Evolutionary conservation across 257 asterid genomes (phyloP).

Genomic region (Knoxia roxburghii): DNA sequence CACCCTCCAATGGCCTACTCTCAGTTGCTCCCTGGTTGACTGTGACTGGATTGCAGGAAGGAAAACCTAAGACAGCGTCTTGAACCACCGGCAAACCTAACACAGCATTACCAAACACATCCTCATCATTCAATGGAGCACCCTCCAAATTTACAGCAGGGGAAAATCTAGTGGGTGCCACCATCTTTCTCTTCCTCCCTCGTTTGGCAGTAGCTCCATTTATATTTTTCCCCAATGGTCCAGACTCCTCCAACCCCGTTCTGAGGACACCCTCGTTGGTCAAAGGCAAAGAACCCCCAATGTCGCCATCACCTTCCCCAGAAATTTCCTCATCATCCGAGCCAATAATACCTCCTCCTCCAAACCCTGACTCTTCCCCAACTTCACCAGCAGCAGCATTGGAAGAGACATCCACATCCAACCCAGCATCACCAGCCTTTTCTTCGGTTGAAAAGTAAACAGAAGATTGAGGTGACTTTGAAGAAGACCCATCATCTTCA

Average conservation of each 20-base stretch:
- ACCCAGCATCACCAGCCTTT: neutral
- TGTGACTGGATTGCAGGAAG: neutral
- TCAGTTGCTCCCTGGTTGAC: slow-evolving; percentile 1
- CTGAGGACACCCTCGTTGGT: neutral
- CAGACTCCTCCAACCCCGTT: slow-evolving; percentile 5
- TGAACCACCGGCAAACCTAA: neutral
- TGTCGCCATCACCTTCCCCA: neutral
- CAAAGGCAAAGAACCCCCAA: neutral
- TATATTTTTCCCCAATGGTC: neutral
- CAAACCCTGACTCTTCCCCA: neutral
- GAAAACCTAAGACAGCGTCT: neutral
- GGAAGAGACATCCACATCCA: neutral
- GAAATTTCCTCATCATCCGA: neutral
- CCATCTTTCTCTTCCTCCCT: slow-evolving; percentile 2
- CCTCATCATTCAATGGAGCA: neutral
- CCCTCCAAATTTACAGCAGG: neutral
- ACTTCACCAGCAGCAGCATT: slow-evolving; percentile 15
- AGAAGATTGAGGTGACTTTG: slow-evolving; percentile 14
- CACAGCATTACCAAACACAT: neutral
- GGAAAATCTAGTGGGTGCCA: neutral
- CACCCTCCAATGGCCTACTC: neutral
- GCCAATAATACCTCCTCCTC: slow-evolving; percentile 3
- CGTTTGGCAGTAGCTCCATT: neutral
- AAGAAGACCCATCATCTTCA: slow-evolving; percentile 16
- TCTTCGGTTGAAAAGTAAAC: slow-evolving; percentile 9